These are phyloP conservation scores for Zygotorulaspora chibaensis DNA, from an alignment of 805 yeast species.

Conservation along the genomic window DNA sequence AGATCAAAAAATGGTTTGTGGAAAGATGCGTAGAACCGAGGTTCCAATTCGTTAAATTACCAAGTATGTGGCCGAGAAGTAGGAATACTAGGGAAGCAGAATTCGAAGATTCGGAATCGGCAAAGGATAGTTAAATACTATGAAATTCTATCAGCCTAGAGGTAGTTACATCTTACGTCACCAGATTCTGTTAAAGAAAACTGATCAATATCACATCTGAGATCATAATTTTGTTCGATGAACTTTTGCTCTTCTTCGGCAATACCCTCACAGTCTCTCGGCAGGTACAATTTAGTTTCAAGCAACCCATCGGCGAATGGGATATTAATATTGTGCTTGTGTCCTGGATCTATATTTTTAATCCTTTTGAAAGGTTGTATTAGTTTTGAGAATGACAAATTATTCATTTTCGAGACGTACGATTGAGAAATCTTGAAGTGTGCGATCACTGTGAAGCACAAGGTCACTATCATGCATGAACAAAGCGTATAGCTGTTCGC, in stretches of 20 bases:
- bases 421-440: slow-evolving; percentile 47
- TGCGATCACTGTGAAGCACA: slow-evolving; percentile 51
- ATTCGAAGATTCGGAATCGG: slow-evolving; percentile 9
- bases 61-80: slow-evolving; percentile 81
- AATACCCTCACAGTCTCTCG: slow-evolving; percentile 38
- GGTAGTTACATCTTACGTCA: slow-evolving; percentile 10
- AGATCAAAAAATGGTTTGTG: slow-evolving; percentile 80
- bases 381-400: slow-evolving; percentile 4
- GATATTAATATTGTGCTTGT: neutral
- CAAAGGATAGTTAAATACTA: neutral
- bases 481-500: slow-evolving; percentile 47
- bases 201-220: slow-evolving; percentile 12
- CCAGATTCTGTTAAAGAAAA: slow-evolving; percentile 17
- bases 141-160: neutral
- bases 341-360: neutral
- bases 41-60: slow-evolving; percentile 78
- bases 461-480: slow-evolving; percentile 45
- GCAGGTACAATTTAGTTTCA: slow-evolving; percentile 39
- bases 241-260: slow-evolving; percentile 23
- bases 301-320: slow-evolving; percentile 16
- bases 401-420: slow-evolving; percentile 15
- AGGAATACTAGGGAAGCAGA: slow-evolving; percentile 47
- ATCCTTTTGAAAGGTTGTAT: neutral
- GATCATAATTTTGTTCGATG: slow-evolving; percentile 16
- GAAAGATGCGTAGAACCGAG: slow-evolving; percentile 94